Evolutionary conservation across 345 rosid species (phyloP).

Genomic region (Xanthoceras sorbifolium): DNA sequence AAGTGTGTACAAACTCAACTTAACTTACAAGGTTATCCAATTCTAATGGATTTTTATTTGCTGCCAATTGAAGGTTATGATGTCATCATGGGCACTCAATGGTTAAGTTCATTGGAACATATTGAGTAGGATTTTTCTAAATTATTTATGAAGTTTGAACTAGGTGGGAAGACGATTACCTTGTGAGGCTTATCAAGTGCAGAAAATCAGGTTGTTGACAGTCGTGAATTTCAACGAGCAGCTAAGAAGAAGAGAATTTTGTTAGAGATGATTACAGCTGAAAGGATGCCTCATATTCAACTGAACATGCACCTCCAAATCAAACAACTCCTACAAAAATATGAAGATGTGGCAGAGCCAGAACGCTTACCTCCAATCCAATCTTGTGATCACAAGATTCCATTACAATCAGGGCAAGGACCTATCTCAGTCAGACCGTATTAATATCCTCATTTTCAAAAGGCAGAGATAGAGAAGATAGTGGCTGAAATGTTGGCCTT

Average conservation of each 20-base stretch:
- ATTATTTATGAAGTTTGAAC: not conserved
- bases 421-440: too few relatives aligned
- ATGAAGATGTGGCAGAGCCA: too few relatives aligned
- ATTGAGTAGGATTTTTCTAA: not conserved
- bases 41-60: not conserved
- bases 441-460: too few relatives aligned
- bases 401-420: too few relatives aligned
- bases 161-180: not conserved
- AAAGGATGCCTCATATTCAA: too few relatives aligned
- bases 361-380: too few relatives aligned
- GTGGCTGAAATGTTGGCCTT: too few relatives aligned
- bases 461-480: too few relatives aligned
- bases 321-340: too few relatives aligned
- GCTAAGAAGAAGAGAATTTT: not conserved
- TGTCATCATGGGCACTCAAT: not conserved
- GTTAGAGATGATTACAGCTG: too few relatives aligned
- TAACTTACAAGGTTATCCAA: not conserved
- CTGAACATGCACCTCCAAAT: too few relatives aligned
- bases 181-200: not conserved
- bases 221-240: not conserved
- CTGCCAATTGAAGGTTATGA: not conserved
- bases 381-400: too few relatives aligned
- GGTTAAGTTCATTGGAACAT: not conserved
- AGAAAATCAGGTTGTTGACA: not conserved
- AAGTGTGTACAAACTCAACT: not conserved